Evolutionary conservation across 139 green algal species (phyloP), one percentile per base, ranked within the genome.

Genomic region (Micractinium conductrix): DNA sequence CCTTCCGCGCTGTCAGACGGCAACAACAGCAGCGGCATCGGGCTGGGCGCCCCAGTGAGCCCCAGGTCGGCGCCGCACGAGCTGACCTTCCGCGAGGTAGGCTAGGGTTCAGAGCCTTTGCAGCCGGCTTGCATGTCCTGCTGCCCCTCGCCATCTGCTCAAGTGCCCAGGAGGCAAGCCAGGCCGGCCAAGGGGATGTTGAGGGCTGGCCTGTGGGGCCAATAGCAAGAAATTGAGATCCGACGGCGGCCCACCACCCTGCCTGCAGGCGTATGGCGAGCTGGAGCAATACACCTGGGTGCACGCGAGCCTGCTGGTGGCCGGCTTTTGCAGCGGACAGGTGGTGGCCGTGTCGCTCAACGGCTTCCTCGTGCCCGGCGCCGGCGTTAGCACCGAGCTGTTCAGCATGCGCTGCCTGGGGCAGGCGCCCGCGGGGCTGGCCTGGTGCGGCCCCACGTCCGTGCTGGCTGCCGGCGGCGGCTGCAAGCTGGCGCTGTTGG

Each of bases 231-330:
- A n/a, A n/a, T n/a, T n/a, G n/a, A n/a, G n/a, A n/a, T n/a, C n/a
- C n/a, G n/a, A n/a, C n/a, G n/a, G n/a, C n/a, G n/a, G n/a, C n/a
- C n/a, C n/a, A n/a, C n/a, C n/a, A n/a, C n/a, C n/a, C n/a, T n/a
- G n/a, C n/a, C n/a, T n/a, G n/a, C n/a, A n/a, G n/a, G 83, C 75
- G 28, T 96, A 96, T 81, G 94, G 94, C 26, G 58, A 89, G 4
- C 93, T 96, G 58, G 80, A 90, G 74, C 86, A 84, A 35, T 94
- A 96, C 83, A 48, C 87, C 43, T 97, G 93, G 93, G 94, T 94
- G 88, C 91, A 92, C 0, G 90, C 94, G 44, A 91, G 93, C 55
- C 95, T 94, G 84, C 91, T 96, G 24, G 73, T 95, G 37, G 81
- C 95, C 22, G 92, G 89, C 68, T 96, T 95, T 90, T 88, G 65